Evolutionary conservation across 768 basidiomycete genomes (phyloP), one percentile per base, ranked within the genome.

Genomic region (Phylloporus arenicola): DNA sequence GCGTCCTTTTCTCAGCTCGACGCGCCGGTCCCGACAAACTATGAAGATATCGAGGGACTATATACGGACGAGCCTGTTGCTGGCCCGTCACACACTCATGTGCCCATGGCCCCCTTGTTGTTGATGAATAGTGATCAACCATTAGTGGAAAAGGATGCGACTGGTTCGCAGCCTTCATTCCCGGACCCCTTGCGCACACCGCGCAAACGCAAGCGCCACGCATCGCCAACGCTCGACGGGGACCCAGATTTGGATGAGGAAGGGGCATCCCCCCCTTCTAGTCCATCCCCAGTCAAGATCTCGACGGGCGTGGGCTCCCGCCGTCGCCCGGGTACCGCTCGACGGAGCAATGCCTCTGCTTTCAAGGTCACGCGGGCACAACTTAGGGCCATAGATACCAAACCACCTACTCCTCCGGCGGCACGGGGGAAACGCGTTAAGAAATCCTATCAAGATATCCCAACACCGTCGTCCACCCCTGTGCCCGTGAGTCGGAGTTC

Each of bases 1-100:
- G 25, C 66, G 53, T 49, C 75, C 59, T 31, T 67, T 64, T 34
- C 72, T 64, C 17, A 73, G 68, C 3, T 71, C 64, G 52, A 73
- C 62, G 56, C 58, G 47, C 63, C 67, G 47, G 27, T 65, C 54
- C 59, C 71, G 57, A 58, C 69, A 48, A 51, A 62, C 59, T 55
- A 52, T 54, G 64, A 57, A 58, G 66, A 64, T 14, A 64, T 67
- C n/a, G 64, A 71, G 13, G 58, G 67, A 25, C 57, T 72, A 42
- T 72, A 71, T 45, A 59, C 66, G 0, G 68, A 67, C 16, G 64
- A 68, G 16, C 64, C 64, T 2, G 39, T 63, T 53, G 38, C 67
- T 9, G 64, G 67, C 16, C 65, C 58, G 6, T 67, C 67, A 2
- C 58, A 50, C 8, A 47, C 47, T 12, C 50, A 48, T 35, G 54